Base-by-base conservation (phyloP, 257 asterid species). In the Fraxinus anomala region DNA sequence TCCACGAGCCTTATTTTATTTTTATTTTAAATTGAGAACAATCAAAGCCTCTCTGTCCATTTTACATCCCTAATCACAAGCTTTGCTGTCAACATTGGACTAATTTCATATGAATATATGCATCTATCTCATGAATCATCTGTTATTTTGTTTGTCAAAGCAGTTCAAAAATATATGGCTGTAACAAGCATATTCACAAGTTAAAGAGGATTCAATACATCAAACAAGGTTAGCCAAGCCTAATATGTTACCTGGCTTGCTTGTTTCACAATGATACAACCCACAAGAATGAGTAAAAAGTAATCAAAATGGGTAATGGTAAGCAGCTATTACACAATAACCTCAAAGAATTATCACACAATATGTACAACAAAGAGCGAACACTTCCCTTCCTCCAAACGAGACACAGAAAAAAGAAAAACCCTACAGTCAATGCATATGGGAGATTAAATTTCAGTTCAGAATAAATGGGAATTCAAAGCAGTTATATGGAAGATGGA, bases 311-410 rank as follows among this genome's bases (percentile, higher is more conserved):
- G 83, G 6, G 59, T 4, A 47, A 47, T 85, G 89, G 86, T 68
- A 79, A 79, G 69, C 82, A 80, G 78, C 90, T 86, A 84, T 76
- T 79, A 82, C 92, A 84, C 88, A 89, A 75, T 67, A 63, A 70
- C 91, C 92, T 89, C 87, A 84, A 89, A 83, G 86, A 88, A 80
- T 86, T 47, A 83, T 82, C 89, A 85, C 90, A 85, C 84, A 88
- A 81, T 96, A 92, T 88, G 84, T 90, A 92, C 98, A 92, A 90
- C 91, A 89, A 89, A 84, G 86, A 83, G 82, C 78, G 77, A 54
- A 69, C 71, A 76, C 65, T 80, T 85, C 80, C 85, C 82, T 79
- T 83, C 82, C 87, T 68, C 84, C 81, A 75, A 54, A 70, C 69
- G 79, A 77, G 79, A 80, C 17, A 71, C 51, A 70, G 40, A 79